Conservation (phyloP, 1,284 basidiomycete genomes). For the Golubevia pallescens region DNA sequence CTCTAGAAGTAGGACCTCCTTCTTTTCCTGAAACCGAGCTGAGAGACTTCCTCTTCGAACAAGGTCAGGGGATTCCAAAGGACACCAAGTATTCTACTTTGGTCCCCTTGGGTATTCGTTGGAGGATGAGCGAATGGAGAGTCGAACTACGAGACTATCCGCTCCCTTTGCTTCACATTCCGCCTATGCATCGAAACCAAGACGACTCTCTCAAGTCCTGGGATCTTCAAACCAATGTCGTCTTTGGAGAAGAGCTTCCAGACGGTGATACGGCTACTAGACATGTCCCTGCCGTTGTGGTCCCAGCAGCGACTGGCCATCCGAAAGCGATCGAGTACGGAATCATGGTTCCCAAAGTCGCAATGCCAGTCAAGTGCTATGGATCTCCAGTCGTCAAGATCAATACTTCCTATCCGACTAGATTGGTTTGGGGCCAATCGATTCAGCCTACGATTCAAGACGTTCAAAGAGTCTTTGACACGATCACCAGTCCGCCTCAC, state of each 20-base stretch:
- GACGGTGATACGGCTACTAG: too few relatives aligned
- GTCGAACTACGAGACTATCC: conserved; percentile 78
- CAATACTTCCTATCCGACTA: conserved; percentile 73
- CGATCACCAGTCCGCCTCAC: conserved; percentile 77
- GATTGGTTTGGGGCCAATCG: conserved; percentile 88
- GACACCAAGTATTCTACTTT: conserved; percentile 80
- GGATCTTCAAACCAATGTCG: conserved; percentile 79
- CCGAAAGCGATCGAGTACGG: conserved; percentile 70
- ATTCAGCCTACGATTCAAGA: conserved; percentile 87
- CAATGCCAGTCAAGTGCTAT: conserved; percentile 94
- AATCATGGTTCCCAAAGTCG: conserved; percentile 82
- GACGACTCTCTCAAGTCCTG: conserved; percentile 65
- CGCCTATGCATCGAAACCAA: conserved; percentile 50
- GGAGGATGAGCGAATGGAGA: conserved; percentile 73
- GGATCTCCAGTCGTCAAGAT: conserved; percentile 74
- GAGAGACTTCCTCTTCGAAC: conserved; percentile 74
- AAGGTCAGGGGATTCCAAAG: conserved; percentile 75
- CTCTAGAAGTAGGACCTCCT: conserved; percentile 72
- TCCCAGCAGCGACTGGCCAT: conserved; percentile 59
- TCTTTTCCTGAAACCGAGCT: conserved; percentile 71
- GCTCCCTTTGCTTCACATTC: conserved; percentile 68
- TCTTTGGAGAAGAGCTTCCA: conserved; percentile 92
- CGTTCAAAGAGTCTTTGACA: conserved; percentile 82
- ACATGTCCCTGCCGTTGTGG: conserved; percentile 48
- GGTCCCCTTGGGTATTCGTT: conserved; percentile 80